A percentile compares a stretch with the other conserved stretches of the same genome.
Evolutionary conservation across 371 early-diverging fungal genomes (phyloP).

Genomic region (Caulochytrium protostelioides): DNA sequence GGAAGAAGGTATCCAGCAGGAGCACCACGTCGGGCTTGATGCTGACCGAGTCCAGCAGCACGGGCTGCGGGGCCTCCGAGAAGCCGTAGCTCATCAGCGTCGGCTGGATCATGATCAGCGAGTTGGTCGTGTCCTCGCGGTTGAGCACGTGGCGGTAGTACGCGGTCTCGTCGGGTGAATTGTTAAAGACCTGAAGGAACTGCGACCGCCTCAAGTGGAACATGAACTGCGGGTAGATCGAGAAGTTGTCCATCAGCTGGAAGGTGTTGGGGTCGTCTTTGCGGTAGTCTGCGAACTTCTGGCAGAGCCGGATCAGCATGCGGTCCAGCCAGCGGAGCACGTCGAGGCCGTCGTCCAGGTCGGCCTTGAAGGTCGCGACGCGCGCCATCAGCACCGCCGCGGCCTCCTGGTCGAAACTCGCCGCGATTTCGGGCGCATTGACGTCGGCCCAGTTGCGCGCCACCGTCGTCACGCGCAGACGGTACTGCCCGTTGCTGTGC

Average conservation of each 20-base stretch:
- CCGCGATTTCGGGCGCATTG: slow-evolving; percentile 63
- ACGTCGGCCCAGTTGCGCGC: slow-evolving; percentile 84
- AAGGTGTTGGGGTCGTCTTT: slow-evolving; percentile 90
- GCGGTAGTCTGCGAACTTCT: slow-evolving; percentile 86
- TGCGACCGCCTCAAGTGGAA: slow-evolving; percentile 95
- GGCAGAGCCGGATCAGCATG: slow-evolving; percentile 94
- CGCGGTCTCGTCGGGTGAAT: slow-evolving; percentile 96
- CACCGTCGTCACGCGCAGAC: slow-evolving; percentile 85
- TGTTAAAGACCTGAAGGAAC: slow-evolving; percentile 97
- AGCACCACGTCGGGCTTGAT: slow-evolving; percentile 89
- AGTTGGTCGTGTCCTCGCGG: slow-evolving; percentile 84
- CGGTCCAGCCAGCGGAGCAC: slow-evolving; percentile 97
- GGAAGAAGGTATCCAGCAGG: slow-evolving; percentile 96
- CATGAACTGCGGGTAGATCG: slow-evolving; percentile 99
- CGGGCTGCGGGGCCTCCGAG: slow-evolving; percentile 76
- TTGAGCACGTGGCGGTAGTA: slow-evolving; percentile 86
- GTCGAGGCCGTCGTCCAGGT: slow-evolving; percentile 95
- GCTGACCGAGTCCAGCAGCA: slow-evolving; percentile 90
- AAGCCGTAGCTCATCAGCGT: slow-evolving; percentile 85
- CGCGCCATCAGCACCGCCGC: slow-evolving; percentile 97
- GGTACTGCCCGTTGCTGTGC: slow-evolving; percentile 71
- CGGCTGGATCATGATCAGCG: slow-evolving; percentile 98
- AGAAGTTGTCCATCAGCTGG: slow-evolving; percentile 80
- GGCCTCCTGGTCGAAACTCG: slow-evolving; percentile 97
- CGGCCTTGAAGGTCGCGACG: slow-evolving; percentile 91